Percentiles rank a stretch among this genome's conserved stretches.
Evolutionary conservation across 2,329 filamentous ascomycete species (phyloP).

Genomic region (Setomelanomma holmii): DNA sequence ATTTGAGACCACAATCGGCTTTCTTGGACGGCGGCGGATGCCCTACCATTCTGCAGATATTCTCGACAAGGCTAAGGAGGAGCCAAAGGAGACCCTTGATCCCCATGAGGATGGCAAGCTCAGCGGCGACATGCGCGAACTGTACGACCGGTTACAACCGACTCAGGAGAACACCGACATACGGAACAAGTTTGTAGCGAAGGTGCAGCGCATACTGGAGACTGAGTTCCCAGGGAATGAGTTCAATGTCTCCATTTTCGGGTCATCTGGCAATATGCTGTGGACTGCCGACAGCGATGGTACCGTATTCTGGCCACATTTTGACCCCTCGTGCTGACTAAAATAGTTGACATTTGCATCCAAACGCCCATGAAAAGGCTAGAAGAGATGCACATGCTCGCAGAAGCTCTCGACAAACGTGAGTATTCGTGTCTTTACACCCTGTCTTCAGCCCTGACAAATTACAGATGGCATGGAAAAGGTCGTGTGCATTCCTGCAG

Average conservation of each 20-base stretch:
- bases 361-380: slow-evolving; percentile 87
- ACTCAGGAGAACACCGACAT: slow-evolving; percentile 79
- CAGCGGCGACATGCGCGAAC: slow-evolving; percentile 80
- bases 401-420: slow-evolving; percentile 85
- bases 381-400: slow-evolving; percentile 89
- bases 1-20: slow-evolving; percentile 83
- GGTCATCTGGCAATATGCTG: slow-evolving; percentile 94
- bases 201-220: slow-evolving; percentile 87
- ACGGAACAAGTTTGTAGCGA: slow-evolving; percentile 77
- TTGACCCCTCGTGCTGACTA: slow-evolving; percentile 29
- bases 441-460: slow-evolving; percentile 39
- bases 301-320: slow-evolving; percentile 53
- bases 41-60: slow-evolving; percentile 90
- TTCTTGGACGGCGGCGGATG: slow-evolving; percentile 81
- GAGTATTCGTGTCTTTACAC: slow-evolving; percentile 50
- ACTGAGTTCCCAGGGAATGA: slow-evolving; percentile 89
- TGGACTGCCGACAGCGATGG: slow-evolving; percentile 97
- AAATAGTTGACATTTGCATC: slow-evolving; percentile 92
- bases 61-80: slow-evolving; percentile 72
- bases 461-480: slow-evolving; percentile 88
- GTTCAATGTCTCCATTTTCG: slow-evolving; percentile 92
- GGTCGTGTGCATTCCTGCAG: slow-evolving; percentile 91
- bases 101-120: slow-evolving; percentile 60
- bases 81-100: slow-evolving; percentile 64
- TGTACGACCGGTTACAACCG: slow-evolving; percentile 86